Evolutionary conservation across 106 monocot genomes (phyloP).

Genomic region (Dioscorea alata): DNA sequence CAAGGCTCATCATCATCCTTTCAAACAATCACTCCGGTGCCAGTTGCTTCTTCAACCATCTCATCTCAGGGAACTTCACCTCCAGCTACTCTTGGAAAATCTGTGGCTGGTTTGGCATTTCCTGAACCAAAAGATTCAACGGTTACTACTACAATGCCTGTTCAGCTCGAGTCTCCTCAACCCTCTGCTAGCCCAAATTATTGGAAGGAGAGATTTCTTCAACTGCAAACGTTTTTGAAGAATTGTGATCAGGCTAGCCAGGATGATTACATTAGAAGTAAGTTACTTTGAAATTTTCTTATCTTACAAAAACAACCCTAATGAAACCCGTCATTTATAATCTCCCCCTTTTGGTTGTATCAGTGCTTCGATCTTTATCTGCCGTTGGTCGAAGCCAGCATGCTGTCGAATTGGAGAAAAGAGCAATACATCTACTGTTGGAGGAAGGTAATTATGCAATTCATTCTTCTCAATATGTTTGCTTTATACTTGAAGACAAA

Average conservation of each 20-base stretch:
- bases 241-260: slow-evolving; percentile 71
- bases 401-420: slow-evolving; percentile 73
- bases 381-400: slow-evolving; percentile 54
- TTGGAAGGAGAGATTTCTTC: slow-evolving; percentile 69
- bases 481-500: too few species aligned
- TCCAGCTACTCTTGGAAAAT: slow-evolving; percentile 10
- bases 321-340: not conserved
- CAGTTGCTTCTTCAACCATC: slow-evolving; percentile 2
- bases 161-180: slow-evolving; percentile 9
- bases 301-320: not conserved
- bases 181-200: slow-evolving; percentile 25
- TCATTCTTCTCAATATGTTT: too few species aligned
- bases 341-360: not conserved
- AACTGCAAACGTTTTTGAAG: slow-evolving; percentile 68
- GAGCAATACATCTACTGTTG: slow-evolving; percentile 62
- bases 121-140: slow-evolving; percentile 13
- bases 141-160: slow-evolving; percentile 3
- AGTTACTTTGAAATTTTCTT: slow-evolving; percentile 9
- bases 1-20: slow-evolving; percentile 1
- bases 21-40: slow-evolving; percentile 4
- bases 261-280: slow-evolving; percentile 79
- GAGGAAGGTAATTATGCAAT: slow-evolving; percentile 56
- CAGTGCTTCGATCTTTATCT: slow-evolving; percentile 60
- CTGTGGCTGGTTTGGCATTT: not conserved
- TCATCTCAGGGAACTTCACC: slow-evolving; percentile 14